Base-by-base conservation (phyloP, 768 basidiomycete species). In the Lactifluus pinguis region DNA sequence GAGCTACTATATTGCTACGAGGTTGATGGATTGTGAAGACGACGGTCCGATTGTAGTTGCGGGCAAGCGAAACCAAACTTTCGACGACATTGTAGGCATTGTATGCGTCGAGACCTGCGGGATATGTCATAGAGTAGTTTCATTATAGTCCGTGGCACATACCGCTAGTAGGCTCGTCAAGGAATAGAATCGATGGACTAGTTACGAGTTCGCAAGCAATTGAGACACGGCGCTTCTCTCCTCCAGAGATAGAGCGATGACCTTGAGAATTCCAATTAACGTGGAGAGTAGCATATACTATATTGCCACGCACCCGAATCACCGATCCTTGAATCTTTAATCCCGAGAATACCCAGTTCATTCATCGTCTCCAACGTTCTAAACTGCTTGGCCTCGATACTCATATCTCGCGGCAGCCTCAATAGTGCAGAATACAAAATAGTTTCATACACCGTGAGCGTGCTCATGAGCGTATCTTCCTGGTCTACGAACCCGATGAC, bases 121-220 rank as follows among this genome's bases (percentile, higher is more conserved):
- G 11, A 55, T 11, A 61, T 19, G 21, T 55, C 58, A 51, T 19
- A 19, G 39, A 49, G 38, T 11, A 30, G 44, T 17, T 7, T 29
- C 34, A 30, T 19, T 30, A 21, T 30, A 51, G 4, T 34, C 9
- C 34, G 13, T 25, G n/a, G 45, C 2, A 75, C 84, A 61, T 65
- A 89, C 91, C 95, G 55, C 92, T 94, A 0, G 97, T 99, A 7
- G 97, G 97, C 69, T 99, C 97, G 68, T 99, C 97, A 57, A 98
- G 79, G 77, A 98, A 95, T 38, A 99, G 72, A 53, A 99, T 94
- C 0, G 92, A 95, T 14, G 97, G 97, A 48, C 90, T 92, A 0
- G 95, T 99, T 39, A 99, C 97, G 29, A 99, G 79, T 74, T 99
- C 97, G 70, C 97, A 99, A 44, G 97, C 97, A 65, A 99, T 98